Evolutionary conservation across 805 yeast genomes (phyloP), one percentile per base, ranked within the genome.

Genomic region (Cyberlindnera lachancei): DNA sequence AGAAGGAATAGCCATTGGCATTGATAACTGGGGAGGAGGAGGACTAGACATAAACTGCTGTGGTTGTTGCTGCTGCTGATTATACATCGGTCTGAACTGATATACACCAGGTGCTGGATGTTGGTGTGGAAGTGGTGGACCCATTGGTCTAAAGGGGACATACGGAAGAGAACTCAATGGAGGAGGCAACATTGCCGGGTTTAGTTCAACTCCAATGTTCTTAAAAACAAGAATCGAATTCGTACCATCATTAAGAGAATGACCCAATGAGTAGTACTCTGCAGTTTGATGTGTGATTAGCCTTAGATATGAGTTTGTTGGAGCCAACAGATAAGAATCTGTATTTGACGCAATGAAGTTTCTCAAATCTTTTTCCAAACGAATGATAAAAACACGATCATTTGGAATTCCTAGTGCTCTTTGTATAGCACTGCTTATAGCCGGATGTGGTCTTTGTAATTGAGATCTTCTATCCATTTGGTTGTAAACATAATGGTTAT

Each of bases 221-320:
- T 66, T 66, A 53, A 50, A 66, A 7, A 66, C 58, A 6, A 64
- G 51, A 16, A 66, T 59, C 15, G 75, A 66, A 31, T 59, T 59
- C 8, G 75, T 75, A 37, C 68, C 75, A 19, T 48, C 42, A 42
- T 66, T 70, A 10, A 73, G 42, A 7, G 65, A 66, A 46, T 81
- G 88, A 26, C 75, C 75, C 35, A 80, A 52, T 16, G 64, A 59
- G 46, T 79, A 77, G 50, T 78, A 79, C 23, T 75, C 79, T 5
- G 87, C 83, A 22, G 79, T 58, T 42, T 79, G 81, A 53, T 82
- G 88, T 0, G 80, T 67, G 33, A 82, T 55, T 28, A 82, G 58
- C 42, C 90, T 59, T 42, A 73, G 75, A 51, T 76, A 81, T 3
- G 86, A 76, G 52, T 81, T 81, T 67, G 75, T 68, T 6, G 53